These are phyloP conservation scores for Saksenaea oblongispora DNA, from an alignment of 371 early-diverging fungal species.

Conservation along the genomic window DNA sequence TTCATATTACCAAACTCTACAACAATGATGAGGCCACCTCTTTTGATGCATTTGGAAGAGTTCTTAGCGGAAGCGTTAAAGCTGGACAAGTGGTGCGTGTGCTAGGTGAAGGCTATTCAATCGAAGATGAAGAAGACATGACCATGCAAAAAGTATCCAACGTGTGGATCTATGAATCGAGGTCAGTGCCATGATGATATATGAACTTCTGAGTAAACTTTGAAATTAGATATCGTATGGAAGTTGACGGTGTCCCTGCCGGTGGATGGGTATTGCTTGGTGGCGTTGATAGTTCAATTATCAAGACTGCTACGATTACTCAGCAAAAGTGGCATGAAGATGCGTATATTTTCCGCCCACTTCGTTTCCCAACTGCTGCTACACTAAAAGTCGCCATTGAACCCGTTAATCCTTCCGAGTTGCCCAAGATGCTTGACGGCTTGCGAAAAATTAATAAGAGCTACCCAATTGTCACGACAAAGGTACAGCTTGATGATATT, in stretches of 20 bases:
- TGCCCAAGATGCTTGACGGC: conserved; percentile 97
- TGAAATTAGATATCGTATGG: conserved; percentile 70
- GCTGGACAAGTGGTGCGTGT: conserved; percentile 84
- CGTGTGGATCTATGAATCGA: conserved; percentile 81
- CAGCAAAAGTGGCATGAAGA: conserved; percentile 61
- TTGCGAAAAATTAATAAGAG: conserved; percentile 93
- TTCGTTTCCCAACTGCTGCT: conserved; percentile 81
- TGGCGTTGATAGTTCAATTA: conserved; percentile 90
- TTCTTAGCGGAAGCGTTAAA: conserved; percentile 87
- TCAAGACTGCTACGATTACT: conserved; percentile 94
- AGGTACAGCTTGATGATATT: conserved; percentile 38
- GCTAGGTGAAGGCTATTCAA: conserved; percentile 87
- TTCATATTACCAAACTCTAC: conserved; percentile 89
- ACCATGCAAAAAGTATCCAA: conserved; percentile 76
- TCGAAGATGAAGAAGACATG: conserved; percentile 97
- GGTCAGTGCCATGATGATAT: conserved; percentile 31
- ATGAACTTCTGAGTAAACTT: not conserved
- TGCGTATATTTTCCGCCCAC: conserved; percentile 83
- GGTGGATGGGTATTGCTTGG: conserved; percentile 92
- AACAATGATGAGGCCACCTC: conserved; percentile 80
- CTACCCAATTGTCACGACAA: conserved; percentile 91
- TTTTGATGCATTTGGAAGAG: conserved; percentile 91
- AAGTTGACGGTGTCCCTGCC: conserved; percentile 74
- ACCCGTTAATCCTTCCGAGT: conserved; percentile 94
- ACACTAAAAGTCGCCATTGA: conserved; percentile 95